phyloP scores from a whole-genome alignment of 2,329 filamentous ascomycete genomes.

The Pochonia chlamydosporia region DNA sequence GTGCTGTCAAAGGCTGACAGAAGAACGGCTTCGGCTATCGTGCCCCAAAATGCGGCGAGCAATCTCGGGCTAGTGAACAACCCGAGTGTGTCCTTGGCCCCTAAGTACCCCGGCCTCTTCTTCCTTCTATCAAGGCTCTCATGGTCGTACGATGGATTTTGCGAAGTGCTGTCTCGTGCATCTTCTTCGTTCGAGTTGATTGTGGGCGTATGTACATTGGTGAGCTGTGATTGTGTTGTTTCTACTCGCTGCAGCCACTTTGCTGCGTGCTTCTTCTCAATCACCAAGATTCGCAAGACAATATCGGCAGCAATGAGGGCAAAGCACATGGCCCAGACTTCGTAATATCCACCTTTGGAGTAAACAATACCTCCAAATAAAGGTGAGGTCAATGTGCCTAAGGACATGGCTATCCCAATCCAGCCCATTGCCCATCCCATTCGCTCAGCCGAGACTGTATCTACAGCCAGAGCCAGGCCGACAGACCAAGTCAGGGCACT shows the following conservation, averaged over 20 bases:
- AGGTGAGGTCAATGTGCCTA: conserved; percentile 25
- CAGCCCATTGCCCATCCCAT: conserved; percentile 27
- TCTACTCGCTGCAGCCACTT: conserved; percentile 15
- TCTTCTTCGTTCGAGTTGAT: background rate
- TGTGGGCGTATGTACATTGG: background rate
- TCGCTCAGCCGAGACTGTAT: conserved; percentile 24
- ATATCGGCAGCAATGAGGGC: conserved; percentile 27
- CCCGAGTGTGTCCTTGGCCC: conserved; percentile 15
- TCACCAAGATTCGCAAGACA: conserved; percentile 23
- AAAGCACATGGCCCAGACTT: conserved; percentile 30
- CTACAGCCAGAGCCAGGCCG: conserved; percentile 28
- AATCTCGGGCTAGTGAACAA: conserved; percentile 25
- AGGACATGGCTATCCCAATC: conserved; percentile 26
- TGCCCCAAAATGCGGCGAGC: conserved; percentile 27
- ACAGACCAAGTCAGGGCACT: conserved; percentile 30
- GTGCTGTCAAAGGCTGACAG: conserved; percentile 28
- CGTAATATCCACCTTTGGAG: conserved; percentile 24
- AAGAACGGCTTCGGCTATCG: conserved; percentile 25
- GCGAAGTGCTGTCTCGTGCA: background rate
- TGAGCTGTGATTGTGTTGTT: background rate
- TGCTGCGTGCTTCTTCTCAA: conserved; percentile 26
- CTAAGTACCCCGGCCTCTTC: background rate
- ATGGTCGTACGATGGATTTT: background rate
- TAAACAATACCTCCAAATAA: conserved; percentile 28
- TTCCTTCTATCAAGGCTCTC: background rate